phyloP scores from a whole-genome alignment of 208 protist species.

The Trypanosoma avium region DNA sequence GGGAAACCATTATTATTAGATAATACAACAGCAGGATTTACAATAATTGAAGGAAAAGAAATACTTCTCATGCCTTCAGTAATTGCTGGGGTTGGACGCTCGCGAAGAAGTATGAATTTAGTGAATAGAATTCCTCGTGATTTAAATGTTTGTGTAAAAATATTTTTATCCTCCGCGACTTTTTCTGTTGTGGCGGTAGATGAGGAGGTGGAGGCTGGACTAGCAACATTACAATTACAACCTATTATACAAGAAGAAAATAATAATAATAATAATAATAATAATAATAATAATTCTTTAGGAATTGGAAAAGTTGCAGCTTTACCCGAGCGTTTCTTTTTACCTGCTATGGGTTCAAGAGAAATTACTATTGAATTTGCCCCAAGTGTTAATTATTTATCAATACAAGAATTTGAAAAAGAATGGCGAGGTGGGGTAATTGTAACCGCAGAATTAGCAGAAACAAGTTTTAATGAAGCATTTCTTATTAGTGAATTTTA shows the following conservation, averaged over 20 bases:
- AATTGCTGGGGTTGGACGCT: constrained; percentile 72
- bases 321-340: constrained; percentile 53
- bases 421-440: constrained; percentile 82
- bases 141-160: constrained; percentile 66
- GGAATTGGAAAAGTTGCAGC: constrained; percentile 52
- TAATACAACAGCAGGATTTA: constrained; percentile 71
- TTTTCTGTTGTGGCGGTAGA: constrained; percentile 77
- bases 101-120: constrained; percentile 62
- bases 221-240: constrained; percentile 62
- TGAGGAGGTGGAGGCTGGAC: constrained; percentile 48
- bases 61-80: constrained; percentile 84
- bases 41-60: constrained; percentile 48
- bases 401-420: constrained; percentile 35
- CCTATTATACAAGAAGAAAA: constrained; percentile 42
- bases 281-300: constrained; percentile 32
- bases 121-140: constrained; percentile 89
- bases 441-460: constrained; percentile 67
- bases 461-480: constrained; percentile 78
- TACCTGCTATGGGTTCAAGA: constrained; percentile 58
- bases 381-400: constrained; percentile 43
- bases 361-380: constrained; percentile 82
- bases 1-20: constrained; percentile 85
- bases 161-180: constrained; percentile 57
- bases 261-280: no score
- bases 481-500: constrained; percentile 93